Evolutionary conservation across 148 eudicot species (phyloP), one percentile per base, ranked within the genome.

Genomic region (Camellia granthamiana): DNA sequence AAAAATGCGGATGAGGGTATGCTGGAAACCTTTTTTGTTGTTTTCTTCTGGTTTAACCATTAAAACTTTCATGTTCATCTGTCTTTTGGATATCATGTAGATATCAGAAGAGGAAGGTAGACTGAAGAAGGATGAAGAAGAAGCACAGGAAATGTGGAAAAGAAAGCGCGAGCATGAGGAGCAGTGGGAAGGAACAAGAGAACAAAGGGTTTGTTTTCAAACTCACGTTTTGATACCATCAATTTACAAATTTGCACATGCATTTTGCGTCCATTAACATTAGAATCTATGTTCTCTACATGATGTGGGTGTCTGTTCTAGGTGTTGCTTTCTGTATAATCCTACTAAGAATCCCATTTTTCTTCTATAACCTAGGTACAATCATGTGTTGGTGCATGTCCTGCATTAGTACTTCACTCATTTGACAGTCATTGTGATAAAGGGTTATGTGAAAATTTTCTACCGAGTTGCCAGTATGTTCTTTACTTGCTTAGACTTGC

Each of bases 171-270:
- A 96, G 79, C 99, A 96, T 54, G 98, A 96, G 81, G 98, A 96
- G 88, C 98, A 96, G 82, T 96, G 99, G 99, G 98, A 96, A 89
- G 99, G 99, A 80, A 96, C 99, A 14, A 85, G 99, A 84, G 98
- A 96, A 83, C 58, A 90, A 46, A 88, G 98, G 94, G 99, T 96
- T 81, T 73, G 94, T 81, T 75, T 82, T 44, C 60, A 42, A 74
- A 38, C 30, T 55, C 18, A 11, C 14, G 2, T 56, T 75, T 3
- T 38, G 7, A 56, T 38, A 58, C 41, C 58, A 16, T 72, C 16
- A 41, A 14, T 54, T 56, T 75, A 4, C 3, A 30, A 6, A 8
- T 56, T 0, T 75, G 55, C 42, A 13, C 54, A 43, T 9, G 49
- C 51, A 70, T 16, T 15, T 1, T 70, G 10, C 30, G 59, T 49